Percentiles rank a stretch among this genome's conserved stretches.
These are phyloP conservation scores for Nyctanthes arbortristis DNA, from an alignment of 257 asterid species.

Conservation along the genomic window DNA sequence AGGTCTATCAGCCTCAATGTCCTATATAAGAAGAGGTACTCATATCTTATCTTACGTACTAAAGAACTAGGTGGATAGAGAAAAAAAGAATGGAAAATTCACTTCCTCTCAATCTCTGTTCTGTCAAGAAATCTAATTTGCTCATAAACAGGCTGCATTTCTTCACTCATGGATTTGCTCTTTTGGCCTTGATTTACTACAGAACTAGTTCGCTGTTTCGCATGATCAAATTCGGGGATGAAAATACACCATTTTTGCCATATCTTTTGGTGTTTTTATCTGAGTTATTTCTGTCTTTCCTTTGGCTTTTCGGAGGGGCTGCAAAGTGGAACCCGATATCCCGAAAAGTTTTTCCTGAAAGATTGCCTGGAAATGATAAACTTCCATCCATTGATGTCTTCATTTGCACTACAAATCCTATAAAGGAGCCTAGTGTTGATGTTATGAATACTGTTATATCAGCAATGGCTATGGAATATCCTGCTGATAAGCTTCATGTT, in stretches of 20 bases:
- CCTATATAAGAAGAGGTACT: too few species aligned
- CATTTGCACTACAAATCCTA: slow-evolving; percentile 53
- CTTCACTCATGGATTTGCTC: slow-evolving; percentile 38
- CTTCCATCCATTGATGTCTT: slow-evolving; percentile 51
- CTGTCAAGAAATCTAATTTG: slow-evolving; percentile 24
- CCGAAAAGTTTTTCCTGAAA: slow-evolving; percentile 35
- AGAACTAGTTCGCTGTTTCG: slow-evolving; percentile 30
- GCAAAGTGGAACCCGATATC: slow-evolving; percentile 33
- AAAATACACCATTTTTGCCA: slow-evolving; percentile 26
- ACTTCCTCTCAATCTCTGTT: slow-evolving; percentile 39
- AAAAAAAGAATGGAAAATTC: slow-evolving; percentile 6
- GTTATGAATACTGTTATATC: slow-evolving; percentile 62
- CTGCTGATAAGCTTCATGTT: slow-evolving; percentile 46
- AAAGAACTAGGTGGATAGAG: not conserved
- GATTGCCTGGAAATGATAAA: slow-evolving; percentile 35
- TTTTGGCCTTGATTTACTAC: slow-evolving; percentile 42
- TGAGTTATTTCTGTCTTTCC: slow-evolving; percentile 37
- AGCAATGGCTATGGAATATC: slow-evolving; percentile 55
- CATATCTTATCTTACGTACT: too few species aligned
- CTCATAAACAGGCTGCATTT: slow-evolving; percentile 40
- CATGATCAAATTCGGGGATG: slow-evolving; percentile 1
- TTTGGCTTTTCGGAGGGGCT: slow-evolving; percentile 40
- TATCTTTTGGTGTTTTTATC: slow-evolving; percentile 29
- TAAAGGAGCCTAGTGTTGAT: slow-evolving; percentile 50
- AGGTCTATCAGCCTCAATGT: too few species aligned